Base-by-base conservation (phyloP, 345 rosid genomes). In the Populus tremula region DNA sequence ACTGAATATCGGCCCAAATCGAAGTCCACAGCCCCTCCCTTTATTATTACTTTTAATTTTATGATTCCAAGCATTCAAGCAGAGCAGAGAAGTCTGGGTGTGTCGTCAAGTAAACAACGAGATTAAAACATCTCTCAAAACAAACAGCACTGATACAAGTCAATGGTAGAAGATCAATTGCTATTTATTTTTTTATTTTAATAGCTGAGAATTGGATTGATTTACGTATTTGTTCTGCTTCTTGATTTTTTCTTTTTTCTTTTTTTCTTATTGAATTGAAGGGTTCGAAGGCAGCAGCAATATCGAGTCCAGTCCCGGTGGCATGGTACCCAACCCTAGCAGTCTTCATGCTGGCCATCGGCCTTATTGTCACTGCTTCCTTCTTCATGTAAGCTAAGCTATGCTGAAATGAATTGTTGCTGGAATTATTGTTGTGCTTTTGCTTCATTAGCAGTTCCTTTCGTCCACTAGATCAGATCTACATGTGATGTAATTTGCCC, bases 231-330 rank as follows among this genome's bases (percentile, higher is more conserved):
- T 41, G 0, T 41, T 41, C 45, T 10, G 45, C 45, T 41, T 18
- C 12, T 20, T 6, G 12, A 33, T 31, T 41, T 1, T n/a, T n/a
- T n/a, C n/a, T 31, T 29, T 1, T 0, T 63, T 11, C 25, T 56
- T 6, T 41, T 54, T 5, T 56, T 73, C 5, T 13, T 29, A 45
- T 64, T 83, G 72, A 41, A 4, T 78, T 72, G 74, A 62, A 89
- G 97, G 89, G 91, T 76, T 84, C 95, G 73, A 89, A 83, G 63
- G 63, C 29, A n/a, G 62, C 62, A 82, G 85, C 95, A 70, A 90
- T 92, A 76, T 69, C 89, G 72, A 91, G 97, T 84, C 97, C 98
- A 27, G 91, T 94, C 63, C 92, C 97, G 27, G 92, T 71, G 61
- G 80, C 87, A 67, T 77, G 86, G 92, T 92, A 94, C 70, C 94